Evolutionary conservation across 495 filamentous ascomycete species (phyloP), one percentile per base, ranked within the genome.

Genomic region (Annulohypoxylon moriforme): DNA sequence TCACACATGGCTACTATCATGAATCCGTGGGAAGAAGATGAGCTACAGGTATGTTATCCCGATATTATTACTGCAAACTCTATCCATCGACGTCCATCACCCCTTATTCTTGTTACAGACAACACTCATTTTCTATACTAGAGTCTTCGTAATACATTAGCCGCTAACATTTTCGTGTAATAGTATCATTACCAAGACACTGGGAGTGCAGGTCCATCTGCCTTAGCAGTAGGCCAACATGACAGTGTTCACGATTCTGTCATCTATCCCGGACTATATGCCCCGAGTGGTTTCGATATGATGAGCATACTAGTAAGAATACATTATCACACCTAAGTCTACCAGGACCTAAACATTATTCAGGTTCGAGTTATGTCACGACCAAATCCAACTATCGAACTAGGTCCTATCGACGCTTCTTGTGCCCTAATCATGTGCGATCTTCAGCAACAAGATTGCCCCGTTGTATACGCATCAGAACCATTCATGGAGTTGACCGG

Each of bases 391-490:
- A 68, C 73, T n/a, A 69, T 85, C 40, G 67, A 83, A 6, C 71
- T 87, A 18, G 85, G 84, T 2, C 71, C 79, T 34, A 76, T 87
- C 64, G 85, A 87, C 65, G 72, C 73, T 20, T 81, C 81, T 1
- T 84, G 80, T 60, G 78, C 84, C n/a, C 74, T 87, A 33, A 67
- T 85, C 34, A 68, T 87, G 66, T 85, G 84, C 77, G 83, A 86
- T 64, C 74, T 85, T 31, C 67, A 74, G 18, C 67, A 74, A 18
- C 77, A 77, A 8, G 84, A 87, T 64, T 72, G 68, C 20, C 85
- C 85, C 27, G 82, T 87, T 50, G 76, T 87, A 16, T 87, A 87
- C 62, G 81, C 80, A 10, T 83, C 84, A 13, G 77, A 81, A 4
- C 36, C 79, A 3, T 87, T 85, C 75, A 64, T 69, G 34, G 53